These are phyloP conservation scores for Hericium erinaceus DNA, from an alignment of 768 basidiomycete species.

Conservation along the genomic window DNA sequence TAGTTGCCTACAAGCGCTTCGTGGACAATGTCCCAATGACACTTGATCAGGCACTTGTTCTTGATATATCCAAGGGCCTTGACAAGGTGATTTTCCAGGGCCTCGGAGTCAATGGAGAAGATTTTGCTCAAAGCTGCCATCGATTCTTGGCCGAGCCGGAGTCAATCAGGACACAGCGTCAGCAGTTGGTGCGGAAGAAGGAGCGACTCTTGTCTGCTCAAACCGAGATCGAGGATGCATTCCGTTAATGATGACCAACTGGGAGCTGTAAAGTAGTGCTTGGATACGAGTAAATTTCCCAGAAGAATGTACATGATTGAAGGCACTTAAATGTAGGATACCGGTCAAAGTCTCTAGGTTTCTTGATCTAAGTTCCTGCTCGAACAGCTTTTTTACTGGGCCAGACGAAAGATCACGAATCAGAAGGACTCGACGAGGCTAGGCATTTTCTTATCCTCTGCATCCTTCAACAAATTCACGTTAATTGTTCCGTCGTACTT, in stretches of 20 bases:
- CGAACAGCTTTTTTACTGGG: too few species aligned
- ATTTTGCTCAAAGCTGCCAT: conserved; percentile 35
- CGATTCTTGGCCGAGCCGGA: conserved; percentile 42
- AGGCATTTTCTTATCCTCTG: neutral
- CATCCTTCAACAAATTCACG: neutral
- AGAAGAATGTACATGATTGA: too few species aligned
- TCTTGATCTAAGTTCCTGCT: too few species aligned
- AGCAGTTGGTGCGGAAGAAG: conserved; percentile 26
- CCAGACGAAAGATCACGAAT: too few species aligned
- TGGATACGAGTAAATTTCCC: too few species aligned
- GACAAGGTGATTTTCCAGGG: conserved; percentile 33
- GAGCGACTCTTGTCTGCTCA: conserved; percentile 37
- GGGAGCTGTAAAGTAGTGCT: too few species aligned
- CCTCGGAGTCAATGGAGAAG: conserved; percentile 37
- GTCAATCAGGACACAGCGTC: conserved; percentile 16
- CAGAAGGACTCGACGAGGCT: too few species aligned
- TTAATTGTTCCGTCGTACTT: neutral
- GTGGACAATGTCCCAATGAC: conserved; percentile 47
- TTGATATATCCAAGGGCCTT: conserved; percentile 34
- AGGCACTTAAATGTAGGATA: too few species aligned
- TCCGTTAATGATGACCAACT: neutral
- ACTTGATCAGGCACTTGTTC: conserved; percentile 46
- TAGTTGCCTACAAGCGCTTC: conserved; percentile 51
- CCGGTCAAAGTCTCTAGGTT: too few species aligned
- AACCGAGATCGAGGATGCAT: conserved; percentile 22